phyloP scores from a whole-genome alignment of 371 early-diverging fungal genomes.

The Mortierella polycephala region DNA sequence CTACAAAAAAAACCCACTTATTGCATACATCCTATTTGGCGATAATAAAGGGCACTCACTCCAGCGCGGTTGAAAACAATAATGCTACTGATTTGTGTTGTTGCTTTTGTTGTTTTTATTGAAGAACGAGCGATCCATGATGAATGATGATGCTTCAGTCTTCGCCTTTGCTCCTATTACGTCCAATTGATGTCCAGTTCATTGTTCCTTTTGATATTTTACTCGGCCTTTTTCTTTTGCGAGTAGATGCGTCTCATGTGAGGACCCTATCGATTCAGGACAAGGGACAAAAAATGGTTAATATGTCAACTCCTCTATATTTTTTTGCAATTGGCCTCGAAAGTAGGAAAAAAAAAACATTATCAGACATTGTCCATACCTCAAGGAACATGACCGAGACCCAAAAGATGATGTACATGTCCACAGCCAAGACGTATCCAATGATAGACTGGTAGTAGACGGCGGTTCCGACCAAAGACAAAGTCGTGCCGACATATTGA shows the following conservation, averaged over 20 bases:
- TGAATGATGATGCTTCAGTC: too few species aligned
- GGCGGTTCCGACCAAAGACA: constrained; percentile 59
- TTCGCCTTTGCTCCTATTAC: too few species aligned
- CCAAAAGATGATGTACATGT: constrained; percentile 57
- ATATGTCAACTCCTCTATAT: background rate
- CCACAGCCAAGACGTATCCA: constrained; percentile 56
- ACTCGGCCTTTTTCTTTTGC: constrained; percentile 41
- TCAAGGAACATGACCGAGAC: constrained; percentile 59
- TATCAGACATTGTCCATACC: constrained; percentile 17
- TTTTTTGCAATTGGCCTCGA: background rate
- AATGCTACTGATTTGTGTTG: too few species aligned
- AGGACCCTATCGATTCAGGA: constrained; percentile 43
- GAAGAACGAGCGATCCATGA: too few species aligned
- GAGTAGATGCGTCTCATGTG: constrained; percentile 59
- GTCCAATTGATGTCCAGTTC: background rate
- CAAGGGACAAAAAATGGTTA: background rate
- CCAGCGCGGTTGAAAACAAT: too few species aligned
- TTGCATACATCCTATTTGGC: too few species aligned
- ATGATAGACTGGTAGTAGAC: constrained; percentile 56
- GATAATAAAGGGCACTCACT: too few species aligned
- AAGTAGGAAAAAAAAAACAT: background rate
- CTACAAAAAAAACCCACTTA: too few species aligned
- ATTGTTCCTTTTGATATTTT: background rate
- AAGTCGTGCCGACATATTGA: constrained; percentile 62
- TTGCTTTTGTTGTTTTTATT: too few species aligned